Evolutionary conservation across 139 green algal species (phyloP).

Genomic region (Chlorella sp.): DNA sequence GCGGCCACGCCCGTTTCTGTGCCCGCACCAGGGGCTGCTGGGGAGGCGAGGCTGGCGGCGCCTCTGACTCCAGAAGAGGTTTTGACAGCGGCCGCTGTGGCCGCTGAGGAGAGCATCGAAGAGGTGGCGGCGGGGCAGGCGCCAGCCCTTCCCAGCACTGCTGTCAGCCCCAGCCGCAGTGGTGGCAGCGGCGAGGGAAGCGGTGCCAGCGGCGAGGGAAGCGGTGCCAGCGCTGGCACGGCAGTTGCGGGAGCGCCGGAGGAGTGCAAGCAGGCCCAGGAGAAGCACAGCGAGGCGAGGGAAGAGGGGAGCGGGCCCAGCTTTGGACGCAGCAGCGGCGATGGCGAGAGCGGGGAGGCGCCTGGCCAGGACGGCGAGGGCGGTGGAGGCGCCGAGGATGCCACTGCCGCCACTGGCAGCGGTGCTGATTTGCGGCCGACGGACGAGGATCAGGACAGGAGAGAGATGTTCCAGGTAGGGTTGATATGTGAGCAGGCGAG

Average conservation of each 20-base stretch:
- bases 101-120: background rate
- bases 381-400: background rate
- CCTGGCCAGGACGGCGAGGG: background rate
- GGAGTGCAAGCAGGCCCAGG: conserved; percentile 2
- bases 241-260: background rate
- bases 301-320: background rate
- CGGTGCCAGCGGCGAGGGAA: background rate
- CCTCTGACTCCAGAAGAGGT: no score
- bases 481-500: no score
- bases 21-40: no score
- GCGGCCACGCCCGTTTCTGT: no score
- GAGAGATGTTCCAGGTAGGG: no score
- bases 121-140: background rate
- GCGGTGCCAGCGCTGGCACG: background rate
- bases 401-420: background rate
- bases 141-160: background rate
- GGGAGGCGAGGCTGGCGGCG: no score
- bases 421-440: no score
- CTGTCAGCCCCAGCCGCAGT: background rate
- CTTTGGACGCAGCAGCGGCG: background rate
- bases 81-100: no score
- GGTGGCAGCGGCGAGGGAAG: background rate
- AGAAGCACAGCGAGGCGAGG: background rate
- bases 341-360: background rate
- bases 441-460: no score